Base-by-base conservation (phyloP, 1,139 yeast species). In the Candida tunisiensis region DNA sequence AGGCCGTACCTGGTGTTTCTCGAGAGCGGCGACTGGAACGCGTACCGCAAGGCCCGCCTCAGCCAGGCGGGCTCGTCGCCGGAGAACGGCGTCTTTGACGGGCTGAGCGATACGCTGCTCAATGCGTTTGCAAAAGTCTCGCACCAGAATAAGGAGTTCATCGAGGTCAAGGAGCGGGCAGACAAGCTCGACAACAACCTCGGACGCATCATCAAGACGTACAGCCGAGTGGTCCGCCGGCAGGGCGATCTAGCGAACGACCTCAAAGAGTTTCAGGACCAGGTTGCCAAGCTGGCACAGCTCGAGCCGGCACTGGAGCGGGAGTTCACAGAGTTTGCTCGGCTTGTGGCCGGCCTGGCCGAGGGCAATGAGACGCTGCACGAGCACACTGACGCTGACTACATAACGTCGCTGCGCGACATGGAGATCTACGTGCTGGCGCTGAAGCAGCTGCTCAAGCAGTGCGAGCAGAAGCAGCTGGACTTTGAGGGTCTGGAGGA, bases 381-480 rank as follows among this genome's bases (percentile, higher is more conserved):
- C 39, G 69, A 69, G 27, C 71, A 69, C 37, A 60, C 80, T 28
- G 95, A 88, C 43, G 79, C 73, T 38, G 74, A 82, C 24, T 88
- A 82, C 42, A 59, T 83, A 30, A 80, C 82, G 3, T 70, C 92
- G 4, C 55, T 88, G 38, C 74, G 79, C 39, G 96, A 88, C 49
- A 65, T 91, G 53, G 82, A 88, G 36, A 85, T 79, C 51, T 88
- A 83, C 44, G 74, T 85, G 28, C 62, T 67, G 23, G 70, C 88
- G 18, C 62, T 88, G 40, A 78, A 82, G 39, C 69, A 66, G 33
- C 57, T 85, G 36, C 67, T 88, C 32, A 85, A 78, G 44, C 62
- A 79, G 30, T 82, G 88, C 37, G 98, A 88, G 44, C 88, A 82
- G 45, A 85, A 85, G 49, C 85, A 79, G 40, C 67, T 85, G 22